Conservation (phyloP, 805 yeast species). For the Candida maesae region DNA sequence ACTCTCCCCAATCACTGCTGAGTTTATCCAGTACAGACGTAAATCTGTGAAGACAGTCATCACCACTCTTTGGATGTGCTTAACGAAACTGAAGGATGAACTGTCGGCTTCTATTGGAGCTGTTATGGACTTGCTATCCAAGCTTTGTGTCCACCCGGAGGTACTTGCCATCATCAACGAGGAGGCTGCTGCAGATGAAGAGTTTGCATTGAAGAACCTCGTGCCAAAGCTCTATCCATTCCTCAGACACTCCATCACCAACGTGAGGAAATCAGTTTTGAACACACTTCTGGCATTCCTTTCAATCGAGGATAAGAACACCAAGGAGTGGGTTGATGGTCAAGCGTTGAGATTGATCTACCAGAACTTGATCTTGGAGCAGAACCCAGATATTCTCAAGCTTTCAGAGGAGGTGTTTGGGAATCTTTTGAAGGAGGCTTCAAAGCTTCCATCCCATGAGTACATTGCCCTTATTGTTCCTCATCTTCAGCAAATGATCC, state of each 20-base stretch:
- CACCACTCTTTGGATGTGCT: constrained; percentile 85
- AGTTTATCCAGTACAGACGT: constrained; percentile 66
- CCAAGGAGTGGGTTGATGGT: constrained; percentile 73
- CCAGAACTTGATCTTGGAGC: constrained; percentile 88
- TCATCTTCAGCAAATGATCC: constrained; percentile 58
- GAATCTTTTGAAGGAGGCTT: constrained; percentile 45
- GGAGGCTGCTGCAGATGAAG: constrained; percentile 48
- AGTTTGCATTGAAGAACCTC: constrained; percentile 61
- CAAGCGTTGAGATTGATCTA: constrained; percentile 69
- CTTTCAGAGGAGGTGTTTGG: constrained; percentile 62
- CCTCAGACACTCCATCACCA: constrained; percentile 86
- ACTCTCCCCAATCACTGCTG: constrained; percentile 82
- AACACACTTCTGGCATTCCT: constrained; percentile 77
- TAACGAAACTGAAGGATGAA: constrained; percentile 84
- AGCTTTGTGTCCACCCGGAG: constrained; percentile 74
- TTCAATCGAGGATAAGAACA: constrained; percentile 45
- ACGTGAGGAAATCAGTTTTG: constrained; percentile 85
- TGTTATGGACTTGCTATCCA: constrained; percentile 90
- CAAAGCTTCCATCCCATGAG: constrained; percentile 32
- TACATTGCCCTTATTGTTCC: constrained; percentile 51
- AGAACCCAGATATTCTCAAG: constrained; percentile 65
- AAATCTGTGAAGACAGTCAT: constrained; percentile 42
- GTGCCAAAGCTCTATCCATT: constrained; percentile 94
- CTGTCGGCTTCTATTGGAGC: constrained; percentile 93
- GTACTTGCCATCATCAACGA: constrained; percentile 70